A percentile compares a stretch with the other conserved stretches of the same genome.
Conservation (phyloP, 768 basidiomycete genomes). For the Daedaleopsis nitida region DNA sequence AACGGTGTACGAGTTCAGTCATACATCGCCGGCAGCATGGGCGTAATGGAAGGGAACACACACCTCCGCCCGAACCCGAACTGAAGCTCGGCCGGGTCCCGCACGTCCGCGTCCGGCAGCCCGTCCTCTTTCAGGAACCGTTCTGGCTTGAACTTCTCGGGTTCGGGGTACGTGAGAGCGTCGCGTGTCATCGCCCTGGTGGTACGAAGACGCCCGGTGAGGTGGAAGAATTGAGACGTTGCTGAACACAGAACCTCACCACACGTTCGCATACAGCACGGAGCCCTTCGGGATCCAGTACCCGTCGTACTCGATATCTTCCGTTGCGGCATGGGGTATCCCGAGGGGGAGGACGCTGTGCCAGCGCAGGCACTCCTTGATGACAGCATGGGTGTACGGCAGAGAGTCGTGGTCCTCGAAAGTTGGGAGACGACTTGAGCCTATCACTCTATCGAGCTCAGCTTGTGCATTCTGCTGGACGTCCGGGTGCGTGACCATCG, state of each 20-base stretch:
- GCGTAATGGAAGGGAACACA: neutral
- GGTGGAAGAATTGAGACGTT: neutral
- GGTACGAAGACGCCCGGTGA: neutral
- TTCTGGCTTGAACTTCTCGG: conserved; percentile 81
- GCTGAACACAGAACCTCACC: conserved; percentile 13
- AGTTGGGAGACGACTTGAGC: conserved; percentile 7
- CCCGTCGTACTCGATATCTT: conserved; percentile 24
- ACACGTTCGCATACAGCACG: conserved; percentile 24
- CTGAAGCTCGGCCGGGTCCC: conserved; percentile 9
- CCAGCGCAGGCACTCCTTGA: conserved; percentile 18
- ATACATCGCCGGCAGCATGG: no score
- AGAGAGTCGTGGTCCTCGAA: conserved; percentile 2
- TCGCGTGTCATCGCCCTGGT: conserved; percentile 68
- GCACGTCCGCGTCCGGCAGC: conserved; percentile 67
- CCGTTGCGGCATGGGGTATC: conserved; percentile 30
- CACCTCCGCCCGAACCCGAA: conserved; percentile 30
- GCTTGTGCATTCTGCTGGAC: conserved; percentile 20
- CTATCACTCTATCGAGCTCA: conserved; percentile 15
- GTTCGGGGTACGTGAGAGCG: conserved; percentile 81
- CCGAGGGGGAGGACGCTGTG: conserved; percentile 5
- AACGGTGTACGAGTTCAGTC: no score
- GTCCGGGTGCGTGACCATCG: conserved; percentile 27
- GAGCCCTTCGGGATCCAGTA: conserved; percentile 28
- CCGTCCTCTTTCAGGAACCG: conserved; percentile 47
- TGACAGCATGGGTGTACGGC: conserved; percentile 11